Conservation (phyloP, 169 alveolate genomes). For the Babesia bigemina region DNA sequence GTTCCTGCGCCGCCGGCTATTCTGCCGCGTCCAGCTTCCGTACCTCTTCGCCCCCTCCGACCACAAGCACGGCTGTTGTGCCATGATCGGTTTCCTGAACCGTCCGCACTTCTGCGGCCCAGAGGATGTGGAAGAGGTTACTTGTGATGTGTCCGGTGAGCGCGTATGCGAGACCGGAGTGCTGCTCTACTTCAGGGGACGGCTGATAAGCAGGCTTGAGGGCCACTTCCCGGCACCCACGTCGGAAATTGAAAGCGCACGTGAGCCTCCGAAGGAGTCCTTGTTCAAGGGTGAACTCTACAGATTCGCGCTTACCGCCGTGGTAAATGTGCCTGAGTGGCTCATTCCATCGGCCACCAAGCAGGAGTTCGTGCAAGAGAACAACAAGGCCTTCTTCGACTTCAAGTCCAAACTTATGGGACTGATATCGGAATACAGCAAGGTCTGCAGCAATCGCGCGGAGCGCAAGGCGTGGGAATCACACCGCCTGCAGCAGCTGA, state of each 20-base stretch:
- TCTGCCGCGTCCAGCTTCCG: slow-evolving; percentile 77
- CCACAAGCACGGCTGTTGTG: slow-evolving; percentile 80
- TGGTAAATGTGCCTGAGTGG: slow-evolving; percentile 89
- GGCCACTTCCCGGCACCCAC: slow-evolving; percentile 85
- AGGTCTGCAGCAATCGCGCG: slow-evolving; percentile 68
- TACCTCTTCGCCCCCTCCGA: slow-evolving; percentile 85
- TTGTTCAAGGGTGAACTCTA: slow-evolving; percentile 70
- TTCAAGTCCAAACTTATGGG: slow-evolving; percentile 77
- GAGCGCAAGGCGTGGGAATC: slow-evolving; percentile 77
- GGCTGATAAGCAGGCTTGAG: slow-evolving; percentile 85
- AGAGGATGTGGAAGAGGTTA: slow-evolving; percentile 21
- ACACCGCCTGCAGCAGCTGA: slow-evolving; percentile 42
- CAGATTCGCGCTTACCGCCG: slow-evolving; percentile 83
- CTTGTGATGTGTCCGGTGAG: slow-evolving; percentile 36
- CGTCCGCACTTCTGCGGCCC: slow-evolving; percentile 54
- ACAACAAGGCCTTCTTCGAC: slow-evolving; percentile 81
- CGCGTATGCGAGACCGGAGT: slow-evolving; percentile 88
- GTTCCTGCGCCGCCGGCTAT: slow-evolving; percentile 67
- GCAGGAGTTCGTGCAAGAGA: slow-evolving; percentile 88
- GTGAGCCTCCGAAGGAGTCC: slow-evolving; percentile 64
- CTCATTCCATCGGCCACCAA: slow-evolving; percentile 85
- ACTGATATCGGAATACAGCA: slow-evolving; percentile 73
- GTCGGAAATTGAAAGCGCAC: slow-evolving; percentile 72
- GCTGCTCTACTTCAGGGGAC: slow-evolving; percentile 82
- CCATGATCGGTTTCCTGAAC: slow-evolving; percentile 85